These are phyloP conservation scores for Syncephalis fuscata DNA, from an alignment of 371 early-diverging fungal species.

Conservation along the genomic window DNA sequence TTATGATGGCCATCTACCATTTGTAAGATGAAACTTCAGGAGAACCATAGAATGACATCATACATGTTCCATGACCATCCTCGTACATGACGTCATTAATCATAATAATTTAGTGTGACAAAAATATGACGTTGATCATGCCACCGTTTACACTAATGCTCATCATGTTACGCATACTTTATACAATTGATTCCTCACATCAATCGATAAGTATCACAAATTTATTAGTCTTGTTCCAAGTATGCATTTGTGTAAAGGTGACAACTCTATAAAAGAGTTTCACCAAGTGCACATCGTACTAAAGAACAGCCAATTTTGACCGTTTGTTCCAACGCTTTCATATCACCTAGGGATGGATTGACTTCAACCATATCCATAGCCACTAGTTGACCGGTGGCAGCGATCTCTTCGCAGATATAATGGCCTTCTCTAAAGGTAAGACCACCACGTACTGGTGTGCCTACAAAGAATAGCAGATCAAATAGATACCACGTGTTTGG, in stretches of 20 bases:
- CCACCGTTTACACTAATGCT: no score
- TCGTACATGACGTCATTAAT: no score
- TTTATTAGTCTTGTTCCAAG: neutral
- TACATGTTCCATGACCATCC: no score
- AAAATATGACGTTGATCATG: no score
- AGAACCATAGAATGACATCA: no score
- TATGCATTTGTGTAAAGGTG: neutral
- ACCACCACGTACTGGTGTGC: conserved; percentile 94
- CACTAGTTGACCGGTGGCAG: conserved; percentile 77
- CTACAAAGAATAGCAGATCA: conserved; percentile 9
- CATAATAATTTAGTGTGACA: no score
- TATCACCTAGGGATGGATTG: conserved; percentile 75
- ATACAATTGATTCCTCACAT: no score
- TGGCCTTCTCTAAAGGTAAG: conserved; percentile 82
- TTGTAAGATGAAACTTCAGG: no score
- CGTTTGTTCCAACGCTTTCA: conserved; percentile 55
- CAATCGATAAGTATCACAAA: no score
- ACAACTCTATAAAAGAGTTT: conserved; percentile 22
- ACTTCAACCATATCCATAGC: conserved; percentile 89
- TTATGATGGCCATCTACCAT: no score
- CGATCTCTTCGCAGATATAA: conserved; percentile 78
- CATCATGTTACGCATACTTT: no score
- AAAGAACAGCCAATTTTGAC: conserved; percentile 76
- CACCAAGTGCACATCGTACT: conserved; percentile 64
- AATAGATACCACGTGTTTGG: neutral